These are phyloP conservation scores for Annulohypoxylon bovei DNA, from an alignment of 495 filamentous ascomycete species.

Conservation along the genomic window DNA sequence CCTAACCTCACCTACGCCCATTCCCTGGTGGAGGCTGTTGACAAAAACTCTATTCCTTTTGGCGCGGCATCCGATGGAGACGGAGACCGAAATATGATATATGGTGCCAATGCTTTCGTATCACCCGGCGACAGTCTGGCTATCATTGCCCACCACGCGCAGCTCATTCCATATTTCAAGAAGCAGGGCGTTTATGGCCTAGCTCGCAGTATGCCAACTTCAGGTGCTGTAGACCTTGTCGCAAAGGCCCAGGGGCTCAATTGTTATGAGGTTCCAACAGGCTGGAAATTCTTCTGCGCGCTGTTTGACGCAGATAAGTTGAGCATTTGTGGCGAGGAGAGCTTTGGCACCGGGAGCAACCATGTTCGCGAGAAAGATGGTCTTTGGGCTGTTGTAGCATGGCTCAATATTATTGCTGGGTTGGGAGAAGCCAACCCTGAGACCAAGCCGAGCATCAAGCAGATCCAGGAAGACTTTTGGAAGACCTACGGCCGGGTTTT, in stretches of 20 bases:
- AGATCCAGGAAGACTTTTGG: slow-evolving; percentile 98
- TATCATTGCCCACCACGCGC: slow-evolving; percentile 95
- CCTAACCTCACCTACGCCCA: slow-evolving; percentile 98
- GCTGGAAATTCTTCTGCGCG: slow-evolving; percentile 99
- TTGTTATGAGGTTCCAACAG: slow-evolving; percentile 96
- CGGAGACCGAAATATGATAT: slow-evolving; percentile 99
- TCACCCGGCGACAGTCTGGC: slow-evolving; percentile 96
- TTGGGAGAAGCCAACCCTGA: slow-evolving; percentile 81
- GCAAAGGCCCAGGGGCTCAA: slow-evolving; percentile 91
- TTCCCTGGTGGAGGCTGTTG: slow-evolving; percentile 91
- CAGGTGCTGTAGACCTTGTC: slow-evolving; percentile 92
- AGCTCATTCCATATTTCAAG: slow-evolving; percentile 96
- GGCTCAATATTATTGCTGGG: slow-evolving; percentile 98
- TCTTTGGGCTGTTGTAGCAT: slow-evolving; percentile 95
- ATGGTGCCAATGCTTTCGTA: slow-evolving; percentile 94
- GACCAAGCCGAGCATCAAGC: slow-evolving; percentile 85
- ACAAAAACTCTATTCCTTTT: slow-evolving; percentile 91
- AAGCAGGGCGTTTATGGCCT: slow-evolving; percentile 95
- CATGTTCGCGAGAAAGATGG: slow-evolving; percentile 99
- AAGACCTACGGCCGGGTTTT: slow-evolving; percentile 94
- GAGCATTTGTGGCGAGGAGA: slow-evolving; percentile 98
- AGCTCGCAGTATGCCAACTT: slow-evolving; percentile 96
- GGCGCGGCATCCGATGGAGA: slow-evolving; percentile 96
- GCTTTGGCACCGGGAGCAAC: slow-evolving; percentile 98
- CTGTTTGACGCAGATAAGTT: slow-evolving; percentile 97